Base-by-base conservation (phyloP, 768 basidiomycete species). In the Boletus reticulatus region DNA sequence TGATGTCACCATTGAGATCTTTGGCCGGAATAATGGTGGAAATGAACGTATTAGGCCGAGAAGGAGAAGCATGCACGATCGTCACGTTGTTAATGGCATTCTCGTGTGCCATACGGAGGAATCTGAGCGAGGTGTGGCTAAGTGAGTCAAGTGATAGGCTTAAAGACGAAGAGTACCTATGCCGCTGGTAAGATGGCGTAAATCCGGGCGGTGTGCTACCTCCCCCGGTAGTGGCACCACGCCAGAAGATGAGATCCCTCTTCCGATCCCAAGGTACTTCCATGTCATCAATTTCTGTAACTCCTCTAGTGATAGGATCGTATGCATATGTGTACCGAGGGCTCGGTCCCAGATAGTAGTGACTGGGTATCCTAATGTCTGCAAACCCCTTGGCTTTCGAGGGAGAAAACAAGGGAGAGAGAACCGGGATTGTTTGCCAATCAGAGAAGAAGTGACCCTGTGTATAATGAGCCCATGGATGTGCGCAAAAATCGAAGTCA, bases 371-470 rank as follows among this genome's bases (percentile, higher is more conserved):
- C 54, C 90, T 79, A 61, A 99, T 91, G 67, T 98, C 97, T 59
- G 84, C 75, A 68, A 88, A 98, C 0, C 97, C 94, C 39, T 77
- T 76, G 0, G 88, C 86, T 65, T 89, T 93, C 0, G 94, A 91
- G 3, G 96, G 94, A 3, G 93, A 94, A 73, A 99, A 90, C 29
- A 99, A 83, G 8, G 97, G 97, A 71, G 92, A 95, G n/a, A 96
- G 78, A 1, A 83, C 83, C 12, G 89, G 83, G 55, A 98, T 86
- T 0, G 88, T 89, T 20, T 95, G 79, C 91, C 93, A 97, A 72
- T 99, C 96, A 17, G 92, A 92, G 81, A 97, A 98, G 73, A 97
- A 98, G 72, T 94, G 94, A 12, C 95, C 94, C 67, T 98, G 97
- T 29, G 81, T 80, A 65, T 89, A 86, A 61, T 88, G 94, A 19